Evolutionary conservation across 805 yeast genomes (phyloP).

Genomic region (Ogataea zsoltii): DNA sequence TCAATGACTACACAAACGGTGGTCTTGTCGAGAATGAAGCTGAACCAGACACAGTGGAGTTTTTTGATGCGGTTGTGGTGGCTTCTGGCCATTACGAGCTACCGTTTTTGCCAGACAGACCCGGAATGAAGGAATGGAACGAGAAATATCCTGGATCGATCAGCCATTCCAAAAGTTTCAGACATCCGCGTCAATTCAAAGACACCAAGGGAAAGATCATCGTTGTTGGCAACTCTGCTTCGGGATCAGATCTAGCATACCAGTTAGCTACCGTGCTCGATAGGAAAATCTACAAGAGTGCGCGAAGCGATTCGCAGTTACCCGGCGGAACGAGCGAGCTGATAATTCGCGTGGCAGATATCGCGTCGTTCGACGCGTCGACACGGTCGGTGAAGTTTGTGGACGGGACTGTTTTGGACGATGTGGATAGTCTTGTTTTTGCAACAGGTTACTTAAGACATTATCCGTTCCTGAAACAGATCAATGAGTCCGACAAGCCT

Average conservation of each 20-base stretch:
- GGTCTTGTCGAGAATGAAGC: constrained; percentile 22
- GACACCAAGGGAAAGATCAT: constrained; percentile 46
- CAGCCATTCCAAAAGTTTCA: constrained; percentile 60
- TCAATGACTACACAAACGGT: constrained; percentile 35
- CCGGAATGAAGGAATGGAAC: constrained; percentile 54
- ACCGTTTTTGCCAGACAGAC: constrained; percentile 59
- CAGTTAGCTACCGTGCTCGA: constrained; percentile 52
- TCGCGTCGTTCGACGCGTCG: constrained; percentile 40
- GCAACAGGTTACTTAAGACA: constrained; percentile 73
- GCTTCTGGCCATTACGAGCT: constrained; percentile 65
- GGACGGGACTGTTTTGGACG: constrained; percentile 47
- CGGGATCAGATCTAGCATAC: constrained; percentile 70
- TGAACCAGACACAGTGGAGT: constrained; percentile 35
- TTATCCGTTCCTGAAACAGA: constrained; percentile 53
- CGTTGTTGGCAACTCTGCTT: constrained; percentile 75
- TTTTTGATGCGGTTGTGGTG: constrained; percentile 61
- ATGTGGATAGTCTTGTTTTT: constrained; percentile 58
- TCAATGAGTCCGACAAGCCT: constrained; percentile 30
- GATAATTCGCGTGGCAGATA: constrained; percentile 45
- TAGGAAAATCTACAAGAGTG: constrained; percentile 48
- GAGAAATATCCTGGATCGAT: constrained; percentile 46
- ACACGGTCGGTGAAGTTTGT: constrained; percentile 42
- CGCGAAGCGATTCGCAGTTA: constrained; percentile 44
- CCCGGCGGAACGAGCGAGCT: constrained; percentile 47
- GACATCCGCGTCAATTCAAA: constrained; percentile 44